Conservation (phyloP, 208 protist genomes). For the Leishmania major region DNA sequence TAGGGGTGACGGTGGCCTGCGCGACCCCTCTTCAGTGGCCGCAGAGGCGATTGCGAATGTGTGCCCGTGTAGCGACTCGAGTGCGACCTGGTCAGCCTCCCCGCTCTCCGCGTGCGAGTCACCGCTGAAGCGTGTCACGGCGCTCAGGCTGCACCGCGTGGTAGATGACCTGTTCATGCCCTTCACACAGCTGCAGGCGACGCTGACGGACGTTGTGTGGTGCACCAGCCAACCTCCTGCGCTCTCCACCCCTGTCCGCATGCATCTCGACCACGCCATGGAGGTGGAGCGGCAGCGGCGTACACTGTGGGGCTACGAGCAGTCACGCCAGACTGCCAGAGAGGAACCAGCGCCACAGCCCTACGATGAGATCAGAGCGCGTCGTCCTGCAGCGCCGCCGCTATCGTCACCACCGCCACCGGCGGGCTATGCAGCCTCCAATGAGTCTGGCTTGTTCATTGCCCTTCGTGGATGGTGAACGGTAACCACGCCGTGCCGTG, state of each 20-base stretch:
- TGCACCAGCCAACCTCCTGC: constrained; percentile 13
- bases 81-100: neutral
- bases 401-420: neutral
- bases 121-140: neutral
- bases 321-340: neutral
- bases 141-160: constrained; percentile 12
- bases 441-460: constrained; percentile 8
- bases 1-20: neutral
- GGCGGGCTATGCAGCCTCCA: constrained; percentile 7
- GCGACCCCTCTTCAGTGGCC: neutral
- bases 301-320: constrained; percentile 22
- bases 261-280: constrained; percentile 9
- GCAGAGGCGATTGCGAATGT: neutral
- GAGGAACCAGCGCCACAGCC: neutral
- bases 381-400: neutral
- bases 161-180: constrained; percentile 21
- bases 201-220: constrained; percentile 21
- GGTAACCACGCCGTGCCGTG: neutral
- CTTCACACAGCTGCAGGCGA: constrained; percentile 29
- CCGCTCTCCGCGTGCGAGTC: neutral
- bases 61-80: neutral
- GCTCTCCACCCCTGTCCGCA: constrained; percentile 17
- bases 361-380: neutral
- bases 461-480: constrained; percentile 4
- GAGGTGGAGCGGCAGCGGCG: constrained; percentile 26